Base-by-base conservation (phyloP, 768 basidiomycete species). In the Mycena kentingensis region DNA sequence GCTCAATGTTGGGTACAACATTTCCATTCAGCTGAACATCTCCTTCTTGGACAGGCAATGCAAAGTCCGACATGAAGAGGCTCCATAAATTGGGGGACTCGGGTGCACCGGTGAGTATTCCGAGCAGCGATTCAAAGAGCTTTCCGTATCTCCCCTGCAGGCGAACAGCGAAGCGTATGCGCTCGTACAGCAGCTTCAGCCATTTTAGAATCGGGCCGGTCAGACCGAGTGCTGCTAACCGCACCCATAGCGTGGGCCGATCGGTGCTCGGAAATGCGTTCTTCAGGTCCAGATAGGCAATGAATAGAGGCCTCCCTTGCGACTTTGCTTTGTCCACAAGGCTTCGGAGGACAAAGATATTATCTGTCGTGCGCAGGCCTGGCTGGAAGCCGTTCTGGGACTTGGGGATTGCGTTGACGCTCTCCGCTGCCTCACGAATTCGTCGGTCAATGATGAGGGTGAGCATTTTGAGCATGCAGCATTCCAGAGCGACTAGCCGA, bases 381-480 rank as follows among this genome's bases (percentile, higher is more conserved):
- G 31, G 24, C 22, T 37, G 47, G 10, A 38, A 48, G 7, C 35
- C 36, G 36, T 37, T 37, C 18, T 37, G 36, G 18, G 36, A 37
- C 7, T 10, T 37, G 7, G 36, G 36, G 18, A 37, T 37, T 37
- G 18, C 18, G 18, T 18, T 18, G 36, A 37, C 7, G 36, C 36
- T 37, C 36, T 37, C 36, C 11, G 36, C 36, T 10, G 35, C 48
- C n/a, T 49, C 48, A 4, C 48, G 48, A 12, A 49, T 10, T 7
- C 36, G 36, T 10, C 36, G 36, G 18, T 49, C 48, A n/a, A 49
- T 49, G n/a, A 49, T 41, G 5, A 48, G 24, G 3, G 46, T 48
- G 28, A 67, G 50, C 7, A 60, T 46, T 35, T 65, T 67, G 16
- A 65, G 49, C 19, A 64, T 43, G 52, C 58, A 63, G 41, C 61